Percentiles rank a stretch among this genome's conserved stretches.
Evolutionary conservation across 139 green algal species (phyloP).

Genomic region (Eudorina sp.): DNA sequence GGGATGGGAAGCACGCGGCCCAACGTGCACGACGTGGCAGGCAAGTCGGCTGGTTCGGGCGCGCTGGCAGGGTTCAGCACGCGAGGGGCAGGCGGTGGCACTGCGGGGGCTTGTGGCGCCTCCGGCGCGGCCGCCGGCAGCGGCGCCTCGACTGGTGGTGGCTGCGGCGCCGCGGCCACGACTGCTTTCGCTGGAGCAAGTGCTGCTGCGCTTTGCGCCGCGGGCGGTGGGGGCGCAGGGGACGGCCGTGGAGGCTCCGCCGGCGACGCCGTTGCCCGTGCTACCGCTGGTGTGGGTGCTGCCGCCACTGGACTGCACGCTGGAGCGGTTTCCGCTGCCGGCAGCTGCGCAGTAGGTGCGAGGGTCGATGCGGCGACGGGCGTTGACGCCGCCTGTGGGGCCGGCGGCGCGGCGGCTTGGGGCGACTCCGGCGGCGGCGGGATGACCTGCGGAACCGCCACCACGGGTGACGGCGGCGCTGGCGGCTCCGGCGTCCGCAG

Average conservation of each 20-base stretch:
- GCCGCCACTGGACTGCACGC: neutral
- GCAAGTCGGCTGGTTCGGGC: neutral
- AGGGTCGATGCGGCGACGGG: neutral
- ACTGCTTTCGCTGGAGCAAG: too few relatives aligned
- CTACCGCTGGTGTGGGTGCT: neutral
- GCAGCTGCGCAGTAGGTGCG: neutral
- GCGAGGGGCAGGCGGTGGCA: too few relatives aligned
- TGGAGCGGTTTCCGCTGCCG: neutral
- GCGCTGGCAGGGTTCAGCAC: neutral
- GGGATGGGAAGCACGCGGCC: neutral
- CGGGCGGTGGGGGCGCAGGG: neutral
- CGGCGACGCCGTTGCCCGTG: neutral
- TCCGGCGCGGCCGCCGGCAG: neutral
- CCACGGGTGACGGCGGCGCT: too few relatives aligned
- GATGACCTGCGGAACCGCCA: too few relatives aligned
- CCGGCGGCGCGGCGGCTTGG: too few relatives aligned
- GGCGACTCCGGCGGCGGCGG: too few relatives aligned
- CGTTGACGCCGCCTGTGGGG: neutral
- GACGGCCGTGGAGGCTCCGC: neutral
- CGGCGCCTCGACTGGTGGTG: too few relatives aligned
- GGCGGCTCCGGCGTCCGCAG: too few relatives aligned
- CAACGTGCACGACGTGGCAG: too few relatives aligned
- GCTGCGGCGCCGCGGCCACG: conserved; percentile 9
- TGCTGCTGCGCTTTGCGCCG: too few relatives aligned
- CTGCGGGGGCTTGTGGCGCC: too few relatives aligned